Evolutionary conservation across 495 filamentous ascomycete genomes (phyloP).

Genomic region (Sordaria brevicollis): DNA sequence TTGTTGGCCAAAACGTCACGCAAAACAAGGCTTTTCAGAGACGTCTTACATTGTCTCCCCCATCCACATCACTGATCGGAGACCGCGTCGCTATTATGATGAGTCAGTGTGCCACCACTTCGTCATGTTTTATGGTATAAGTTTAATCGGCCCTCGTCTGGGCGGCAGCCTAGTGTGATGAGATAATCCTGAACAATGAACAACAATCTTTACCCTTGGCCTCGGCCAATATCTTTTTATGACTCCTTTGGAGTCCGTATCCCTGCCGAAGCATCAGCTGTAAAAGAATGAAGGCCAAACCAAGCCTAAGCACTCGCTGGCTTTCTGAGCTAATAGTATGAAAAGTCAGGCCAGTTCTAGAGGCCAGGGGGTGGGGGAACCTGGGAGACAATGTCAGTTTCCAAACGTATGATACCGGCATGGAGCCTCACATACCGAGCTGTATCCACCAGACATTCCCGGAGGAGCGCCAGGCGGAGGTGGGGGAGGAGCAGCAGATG

Average conservation of each 20-base stretch:
- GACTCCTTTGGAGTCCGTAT: neutral
- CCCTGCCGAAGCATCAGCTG: neutral
- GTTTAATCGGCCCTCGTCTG: neutral
- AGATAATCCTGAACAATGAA: neutral
- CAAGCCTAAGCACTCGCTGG: neutral
- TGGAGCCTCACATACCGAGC: slow-evolving; percentile 43
- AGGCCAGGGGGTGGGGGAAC: slow-evolving; percentile 49
- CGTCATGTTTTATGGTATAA: neutral
- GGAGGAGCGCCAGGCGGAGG: slow-evolving; percentile 55
- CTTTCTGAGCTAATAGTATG: neutral
- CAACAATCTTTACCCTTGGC: neutral
- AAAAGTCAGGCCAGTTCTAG: slow-evolving; percentile 16
- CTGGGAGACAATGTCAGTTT: slow-evolving; percentile 22
- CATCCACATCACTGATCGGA: neutral
- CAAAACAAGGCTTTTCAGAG: neutral
- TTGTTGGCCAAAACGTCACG: neutral
- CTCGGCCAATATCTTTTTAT: neutral
- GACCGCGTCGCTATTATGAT: neutral
- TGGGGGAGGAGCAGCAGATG: slow-evolving; percentile 41
- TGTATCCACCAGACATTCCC: slow-evolving; percentile 49
- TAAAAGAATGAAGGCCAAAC: neutral
- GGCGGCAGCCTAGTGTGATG: neutral
- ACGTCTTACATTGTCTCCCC: neutral
- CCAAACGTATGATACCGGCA: neutral
- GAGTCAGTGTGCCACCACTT: neutral